Evolutionary conservation across 1,139 yeast species (phyloP).

Genomic region (Arxiozyma heterogenica): DNA sequence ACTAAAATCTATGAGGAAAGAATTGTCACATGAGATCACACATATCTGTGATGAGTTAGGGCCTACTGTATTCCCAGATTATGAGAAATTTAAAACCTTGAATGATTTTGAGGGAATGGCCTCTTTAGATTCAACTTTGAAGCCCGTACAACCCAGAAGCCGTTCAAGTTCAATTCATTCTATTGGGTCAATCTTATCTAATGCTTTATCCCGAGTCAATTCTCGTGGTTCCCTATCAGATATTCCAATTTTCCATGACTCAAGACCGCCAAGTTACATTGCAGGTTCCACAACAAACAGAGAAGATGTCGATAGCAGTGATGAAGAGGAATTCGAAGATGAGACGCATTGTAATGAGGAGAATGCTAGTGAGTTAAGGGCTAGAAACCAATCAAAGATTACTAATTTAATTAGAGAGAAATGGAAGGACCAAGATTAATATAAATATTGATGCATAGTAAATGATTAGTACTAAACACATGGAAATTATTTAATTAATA

Average conservation of each 20-base stretch:
- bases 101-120: constrained; percentile 9
- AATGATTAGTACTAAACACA: neutral
- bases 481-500: neutral
- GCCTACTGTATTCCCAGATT: constrained; percentile 56
- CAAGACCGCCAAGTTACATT: constrained; percentile 1
- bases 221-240: constrained; percentile 34
- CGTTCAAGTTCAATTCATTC: constrained; percentile 28
- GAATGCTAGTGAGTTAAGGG: constrained; percentile 4
- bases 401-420: constrained; percentile 18
- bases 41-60: constrained; percentile 54
- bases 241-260: constrained; percentile 32
- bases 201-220: constrained; percentile 33
- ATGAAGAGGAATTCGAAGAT: neutral
- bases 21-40: constrained; percentile 45
- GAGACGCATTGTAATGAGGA: neutral
- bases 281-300: constrained; percentile 4
- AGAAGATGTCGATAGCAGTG: neutral
- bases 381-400: constrained; percentile 12
- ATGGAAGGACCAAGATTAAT: constrained; percentile 17
- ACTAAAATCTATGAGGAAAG: constrained; percentile 41
- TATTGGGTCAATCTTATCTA: constrained; percentile 24
- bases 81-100: constrained; percentile 26
- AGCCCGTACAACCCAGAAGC: constrained; percentile 14
- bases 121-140: constrained; percentile 8
- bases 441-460: neutral